Base-by-base conservation (phyloP, 139 green algal species). In the Mychonastes homosphaera region DNA sequence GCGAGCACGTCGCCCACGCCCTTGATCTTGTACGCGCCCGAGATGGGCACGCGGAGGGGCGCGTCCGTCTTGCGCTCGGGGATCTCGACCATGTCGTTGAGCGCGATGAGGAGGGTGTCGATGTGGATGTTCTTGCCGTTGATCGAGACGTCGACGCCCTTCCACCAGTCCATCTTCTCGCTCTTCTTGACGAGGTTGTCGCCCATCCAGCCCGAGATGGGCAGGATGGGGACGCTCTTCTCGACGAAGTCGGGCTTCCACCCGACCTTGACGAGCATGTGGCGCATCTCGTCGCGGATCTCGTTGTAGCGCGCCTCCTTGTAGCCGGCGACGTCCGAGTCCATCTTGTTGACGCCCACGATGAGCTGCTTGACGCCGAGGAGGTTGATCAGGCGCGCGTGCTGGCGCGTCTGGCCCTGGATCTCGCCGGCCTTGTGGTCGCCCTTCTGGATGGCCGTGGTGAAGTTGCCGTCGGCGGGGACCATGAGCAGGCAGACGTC, bases 171-270 rank as follows among this genome's bases (percentile, higher is more conserved):
- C 83, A 98, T 91, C 72, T 97, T 97, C 56, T 64, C 67, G 56
- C 82, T 92, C 82, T 89, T 86, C 63, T 84, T 80, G 75, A 99
- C 92, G 79, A 99, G 84, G 90, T 99, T 99, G 85, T 99, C 92
- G 63, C 92, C 92, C 72, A 91, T 89, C 81, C 88, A 98, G 51
- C 92, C 92, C 26, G 92, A 98, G 87, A 99, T 97, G 78, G 92
- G 92, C 46, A 99, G 63, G 71, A 98, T 83, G 66, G 90, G 87
- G 49, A 97, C 85, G 36, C 43, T 77, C 70, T 86, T 82, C 66
- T 89, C 68, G 41, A 94, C 67, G 71, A 91, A 94, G 78, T 76
- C 62, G 56, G 84, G 56, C 60, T 91, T 91, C 81, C 85, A 91
- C 62, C 84, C 84, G 6, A 93, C 84, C 27, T 63, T 58, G 18